phyloP scores from a whole-genome alignment of 2,329 filamentous ascomycete genomes.

The Phialophora macrospora region DNA sequence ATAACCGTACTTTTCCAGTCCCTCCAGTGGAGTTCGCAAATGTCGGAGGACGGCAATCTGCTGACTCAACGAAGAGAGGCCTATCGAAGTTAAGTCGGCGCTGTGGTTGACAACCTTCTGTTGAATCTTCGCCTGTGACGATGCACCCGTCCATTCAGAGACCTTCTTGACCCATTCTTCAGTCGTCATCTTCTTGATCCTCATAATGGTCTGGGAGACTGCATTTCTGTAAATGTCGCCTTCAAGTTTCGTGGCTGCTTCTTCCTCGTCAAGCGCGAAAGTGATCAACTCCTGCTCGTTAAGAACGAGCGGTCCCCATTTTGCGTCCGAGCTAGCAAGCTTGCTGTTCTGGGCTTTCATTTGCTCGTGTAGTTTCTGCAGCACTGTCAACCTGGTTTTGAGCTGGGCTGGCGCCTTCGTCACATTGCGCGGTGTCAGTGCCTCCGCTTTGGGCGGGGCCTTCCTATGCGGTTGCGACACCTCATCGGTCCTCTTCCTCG shows the following conservation, averaged over 20 bases:
- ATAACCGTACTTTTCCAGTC: slow-evolving; percentile 74
- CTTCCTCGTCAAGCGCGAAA: slow-evolving; percentile 68
- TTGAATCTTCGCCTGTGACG: slow-evolving; percentile 17
- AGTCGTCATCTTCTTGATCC: slow-evolving; percentile 74
- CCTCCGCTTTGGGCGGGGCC: slow-evolving; percentile 46
- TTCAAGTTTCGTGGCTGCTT: slow-evolving; percentile 58
- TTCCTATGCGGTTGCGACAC: slow-evolving; percentile 29
- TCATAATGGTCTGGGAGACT: slow-evolving; percentile 78
- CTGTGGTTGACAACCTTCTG: slow-evolving; percentile 5
- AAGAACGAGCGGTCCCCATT: slow-evolving; percentile 45
- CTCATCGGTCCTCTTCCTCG: slow-evolving; percentile 12
- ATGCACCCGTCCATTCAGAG: slow-evolving; percentile 44
- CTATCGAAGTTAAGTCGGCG: slow-evolving; percentile 42
- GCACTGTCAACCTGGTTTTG: slow-evolving; percentile 48
- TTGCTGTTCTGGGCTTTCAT: slow-evolving; percentile 50
- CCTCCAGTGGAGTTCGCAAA: slow-evolving; percentile 67
- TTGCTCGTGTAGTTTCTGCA: slow-evolving; percentile 52
- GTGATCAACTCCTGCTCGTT: slow-evolving; percentile 51
- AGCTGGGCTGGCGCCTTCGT: slow-evolving; percentile 51
- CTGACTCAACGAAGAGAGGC: slow-evolving; percentile 64
- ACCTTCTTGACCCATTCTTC: slow-evolving; percentile 72
- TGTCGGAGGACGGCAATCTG: slow-evolving; percentile 69
- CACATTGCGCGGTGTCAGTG: slow-evolving; percentile 53
- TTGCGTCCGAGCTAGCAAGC: slow-evolving; percentile 43
- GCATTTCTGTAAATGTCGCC: slow-evolving; percentile 80